A percentile compares a stretch with the other conserved stretches of the same genome.
Evolutionary conservation across 352 stramenopile genomes (phyloP).

Genomic region (Globisporangium camurandrum): DNA sequence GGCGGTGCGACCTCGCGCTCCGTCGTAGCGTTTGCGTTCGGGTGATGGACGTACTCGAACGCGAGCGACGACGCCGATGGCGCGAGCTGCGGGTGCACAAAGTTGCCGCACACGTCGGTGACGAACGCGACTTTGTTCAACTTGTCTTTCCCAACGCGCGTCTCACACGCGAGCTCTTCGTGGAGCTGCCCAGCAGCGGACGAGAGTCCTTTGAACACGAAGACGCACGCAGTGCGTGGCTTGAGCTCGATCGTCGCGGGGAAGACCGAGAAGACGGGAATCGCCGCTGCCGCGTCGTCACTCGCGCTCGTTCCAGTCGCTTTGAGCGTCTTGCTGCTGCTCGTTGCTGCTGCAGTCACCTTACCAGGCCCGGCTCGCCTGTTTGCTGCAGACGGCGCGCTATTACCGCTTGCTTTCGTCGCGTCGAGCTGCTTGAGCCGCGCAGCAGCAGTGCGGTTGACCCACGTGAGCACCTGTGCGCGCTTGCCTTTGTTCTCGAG

Average conservation of each 20-base stretch:
- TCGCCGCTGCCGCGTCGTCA: neutral
- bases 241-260: conserved; percentile 90
- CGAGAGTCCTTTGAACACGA: conserved; percentile 88
- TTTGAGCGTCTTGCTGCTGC: neutral
- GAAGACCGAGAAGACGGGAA: conserved; percentile 85
- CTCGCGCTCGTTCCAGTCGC: neutral
- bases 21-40: conserved; percentile 55
- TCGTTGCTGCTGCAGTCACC: neutral
- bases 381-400: neutral
- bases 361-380: conserved; percentile 4
- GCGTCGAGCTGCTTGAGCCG: conserved; percentile 26
- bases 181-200: conserved; percentile 42
- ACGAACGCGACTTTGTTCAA: conserved; percentile 79
- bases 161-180: conserved; percentile 89
- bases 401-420: neutral
- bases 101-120: conserved; percentile 84
- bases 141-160: conserved; percentile 91
- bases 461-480: conserved; percentile 88
- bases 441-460: conserved; percentile 67
- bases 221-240: conserved; percentile 89
- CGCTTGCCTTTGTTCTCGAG: conserved; percentile 94
- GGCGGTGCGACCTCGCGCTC: too few relatives aligned
- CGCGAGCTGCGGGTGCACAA: conserved; percentile 84
- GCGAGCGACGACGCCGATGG: conserved; percentile 62
- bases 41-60: conserved; percentile 86